Percentiles rank a stretch among this genome's conserved stretches.
Evolutionary conservation across 2,329 filamentous ascomycete species (phyloP).

Genomic region (Zymoseptoria ardabiliae): DNA sequence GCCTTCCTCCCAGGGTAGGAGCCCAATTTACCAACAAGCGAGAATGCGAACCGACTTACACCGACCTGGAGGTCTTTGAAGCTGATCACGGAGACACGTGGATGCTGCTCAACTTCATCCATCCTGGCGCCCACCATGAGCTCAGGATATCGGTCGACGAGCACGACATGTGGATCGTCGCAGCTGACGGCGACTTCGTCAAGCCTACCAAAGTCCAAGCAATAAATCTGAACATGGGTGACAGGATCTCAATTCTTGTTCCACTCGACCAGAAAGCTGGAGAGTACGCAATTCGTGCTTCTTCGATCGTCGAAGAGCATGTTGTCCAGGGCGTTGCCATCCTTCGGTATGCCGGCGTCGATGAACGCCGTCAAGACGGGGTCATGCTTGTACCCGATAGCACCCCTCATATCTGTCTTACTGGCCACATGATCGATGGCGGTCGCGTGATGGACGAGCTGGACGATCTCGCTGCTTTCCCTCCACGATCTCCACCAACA

Average conservation of each 20-base stretch:
- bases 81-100: conserved; percentile 11
- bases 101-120: conserved; percentile 14
- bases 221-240: conserved; percentile 10
- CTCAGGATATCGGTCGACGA: conserved; percentile 16
- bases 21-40: conserved; percentile 12
- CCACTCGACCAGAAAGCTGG: conserved; percentile 12
- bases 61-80: conserved; percentile 15
- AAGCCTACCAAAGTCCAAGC: conserved; percentile 10
- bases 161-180: conserved; percentile 16
- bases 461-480: conserved; percentile 11
- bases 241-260: conserved; percentile 13
- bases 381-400: conserved; percentile 8
- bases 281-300: conserved; percentile 12
- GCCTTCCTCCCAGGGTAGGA: conserved; percentile 7
- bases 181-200: conserved; percentile 18
- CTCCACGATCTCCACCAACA: conserved; percentile 9
- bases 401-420: conserved; percentile 7
- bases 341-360: conserved; percentile 10
- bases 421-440: conserved; percentile 6
- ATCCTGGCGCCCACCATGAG: conserved; percentile 15
- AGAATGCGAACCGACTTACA: conserved; percentile 11
- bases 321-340: conserved; percentile 11
- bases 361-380: conserved; percentile 3
- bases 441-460: conserved; percentile 14
- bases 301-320: conserved; percentile 9